A percentile compares a stretch with the other conserved stretches of the same genome.
These are phyloP conservation scores for Chaetomium sp. DNA, from an alignment of 2,329 filamentous ascomycete species.

Conservation along the genomic window DNA sequence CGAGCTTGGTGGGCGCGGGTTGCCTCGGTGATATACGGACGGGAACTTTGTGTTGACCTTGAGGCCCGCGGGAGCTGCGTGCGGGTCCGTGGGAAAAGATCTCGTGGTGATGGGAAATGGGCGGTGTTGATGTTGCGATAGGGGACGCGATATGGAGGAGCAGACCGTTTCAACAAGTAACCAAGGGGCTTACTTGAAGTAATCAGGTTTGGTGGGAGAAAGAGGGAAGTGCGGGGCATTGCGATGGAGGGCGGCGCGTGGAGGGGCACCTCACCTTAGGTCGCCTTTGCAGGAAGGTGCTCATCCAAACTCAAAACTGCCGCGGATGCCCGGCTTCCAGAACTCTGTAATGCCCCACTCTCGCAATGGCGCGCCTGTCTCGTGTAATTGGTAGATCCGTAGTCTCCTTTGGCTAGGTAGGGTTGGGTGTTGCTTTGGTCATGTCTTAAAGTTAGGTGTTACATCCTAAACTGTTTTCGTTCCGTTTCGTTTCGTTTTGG, in stretches of 20 bases:
- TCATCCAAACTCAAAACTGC: conserved; percentile 3
- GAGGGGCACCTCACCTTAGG: conserved; percentile 13
- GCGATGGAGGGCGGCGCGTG: conserved; percentile 16
- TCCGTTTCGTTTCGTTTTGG: not conserved
- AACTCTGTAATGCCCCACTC: conserved; percentile 1
- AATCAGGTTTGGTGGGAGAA: conserved; percentile 33
- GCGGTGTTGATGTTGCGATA: conserved; percentile 17
- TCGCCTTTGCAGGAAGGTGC: not conserved
- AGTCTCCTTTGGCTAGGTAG: no score
- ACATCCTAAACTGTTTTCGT: no score
- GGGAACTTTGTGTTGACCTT: conserved; percentile 21
- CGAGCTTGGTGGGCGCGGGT: conserved; percentile 61
- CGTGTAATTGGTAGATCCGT: no score
- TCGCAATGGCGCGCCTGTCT: not conserved
- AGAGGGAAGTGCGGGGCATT: conserved; percentile 52
- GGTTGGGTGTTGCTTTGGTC: not conserved
- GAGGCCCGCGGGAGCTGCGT: conserved; percentile 33
- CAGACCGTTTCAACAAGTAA: conserved; percentile 20
- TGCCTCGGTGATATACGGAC: conserved; percentile 55
- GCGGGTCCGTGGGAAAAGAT: not conserved
- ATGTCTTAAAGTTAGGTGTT: not conserved
- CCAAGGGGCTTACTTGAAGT: conserved; percentile 20
- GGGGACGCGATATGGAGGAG: conserved; percentile 13
- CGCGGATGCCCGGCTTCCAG: not conserved
- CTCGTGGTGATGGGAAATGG: conserved; percentile 16